phyloP scores from a whole-genome alignment of 2,329 filamentous ascomycete species.

The Calonectria honghensis region DNA sequence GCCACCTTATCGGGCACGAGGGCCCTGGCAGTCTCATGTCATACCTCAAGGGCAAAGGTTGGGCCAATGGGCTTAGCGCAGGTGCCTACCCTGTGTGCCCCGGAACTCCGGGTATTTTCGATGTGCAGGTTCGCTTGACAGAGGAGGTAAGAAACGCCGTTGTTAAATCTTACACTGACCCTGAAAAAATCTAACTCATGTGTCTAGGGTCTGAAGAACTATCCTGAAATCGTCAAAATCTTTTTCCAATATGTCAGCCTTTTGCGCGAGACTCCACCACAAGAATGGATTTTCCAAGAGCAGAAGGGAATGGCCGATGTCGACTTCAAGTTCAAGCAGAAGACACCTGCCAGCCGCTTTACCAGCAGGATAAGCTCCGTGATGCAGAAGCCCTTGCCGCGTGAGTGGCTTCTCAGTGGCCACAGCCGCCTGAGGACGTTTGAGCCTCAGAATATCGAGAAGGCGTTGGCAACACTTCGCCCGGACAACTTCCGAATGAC shows the following conservation, averaged over 20 bases:
- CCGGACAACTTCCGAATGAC: constrained; percentile 94
- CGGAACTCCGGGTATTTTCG: constrained; percentile 85
- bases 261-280: constrained; percentile 85
- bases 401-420: constrained; percentile 91
- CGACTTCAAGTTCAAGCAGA: constrained; percentile 96
- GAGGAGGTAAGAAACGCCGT: constrained; percentile 76
- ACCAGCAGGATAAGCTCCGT: constrained; percentile 88
- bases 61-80: constrained; percentile 88
- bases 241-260: constrained; percentile 95
- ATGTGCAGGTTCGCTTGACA: constrained; percentile 86
- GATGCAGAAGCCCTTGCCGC: constrained; percentile 93
- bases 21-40: constrained; percentile 94
- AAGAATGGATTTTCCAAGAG: constrained; percentile 96
- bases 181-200: constrained; percentile 42
- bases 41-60: constrained; percentile 92
- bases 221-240: constrained; percentile 86
- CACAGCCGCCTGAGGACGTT: constrained; percentile 86
- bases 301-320: constrained; percentile 93
- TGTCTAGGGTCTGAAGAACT: constrained; percentile 80
- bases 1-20: constrained; percentile 93
- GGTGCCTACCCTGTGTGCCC: constrained; percentile 86
- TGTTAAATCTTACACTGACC: neutral
- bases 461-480: constrained; percentile 82
- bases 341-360: constrained; percentile 91
- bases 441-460: constrained; percentile 83